Evolutionary conservation across 257 asterid genomes (phyloP).

Genomic region (Penstemon newberryi): DNA sequence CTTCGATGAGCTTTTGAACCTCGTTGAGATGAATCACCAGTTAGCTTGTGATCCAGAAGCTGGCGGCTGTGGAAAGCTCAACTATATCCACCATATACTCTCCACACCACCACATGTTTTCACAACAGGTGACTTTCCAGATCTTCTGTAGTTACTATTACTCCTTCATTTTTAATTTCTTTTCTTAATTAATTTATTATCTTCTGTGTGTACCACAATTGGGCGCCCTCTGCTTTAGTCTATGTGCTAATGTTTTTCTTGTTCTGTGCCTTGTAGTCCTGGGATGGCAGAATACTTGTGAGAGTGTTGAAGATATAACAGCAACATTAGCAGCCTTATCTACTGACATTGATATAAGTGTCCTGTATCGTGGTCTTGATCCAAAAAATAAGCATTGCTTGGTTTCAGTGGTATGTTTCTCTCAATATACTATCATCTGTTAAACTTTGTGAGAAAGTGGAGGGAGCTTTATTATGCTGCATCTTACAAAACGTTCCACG

Average conservation of each 20-base stretch:
- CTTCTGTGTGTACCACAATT: slow-evolving; percentile 15
- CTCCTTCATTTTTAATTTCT: slow-evolving; percentile 1
- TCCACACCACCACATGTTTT: slow-evolving; percentile 84
- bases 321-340: slow-evolving; percentile 76
- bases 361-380: slow-evolving; percentile 91
- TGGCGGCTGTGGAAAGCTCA: slow-evolving; percentile 87
- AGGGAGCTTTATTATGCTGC: neutral
- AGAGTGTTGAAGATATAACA: slow-evolving; percentile 72
- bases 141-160: slow-evolving; percentile 8
- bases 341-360: slow-evolving; percentile 80
- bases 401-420: slow-evolving; percentile 85
- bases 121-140: slow-evolving; percentile 59
- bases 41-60: slow-evolving; percentile 88
- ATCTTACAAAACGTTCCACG: neutral
- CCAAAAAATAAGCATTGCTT: slow-evolving; percentile 62
- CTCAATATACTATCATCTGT: slow-evolving; percentile 1
- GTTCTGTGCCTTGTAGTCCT: slow-evolving; percentile 54
- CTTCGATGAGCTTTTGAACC: slow-evolving; percentile 77
- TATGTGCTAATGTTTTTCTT: slow-evolving; percentile 17
- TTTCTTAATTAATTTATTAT: neutral
- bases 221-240: neutral
- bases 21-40: slow-evolving; percentile 94
- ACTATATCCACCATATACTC: slow-evolving; percentile 82
- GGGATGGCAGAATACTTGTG: slow-evolving; percentile 96
- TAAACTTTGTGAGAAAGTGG: slow-evolving; percentile 18